Percentiles rank a stretch among this genome's conserved stretches.
Conservation (phyloP, 352 stramenopile species). For the Phytophthora palmivora region DNA sequence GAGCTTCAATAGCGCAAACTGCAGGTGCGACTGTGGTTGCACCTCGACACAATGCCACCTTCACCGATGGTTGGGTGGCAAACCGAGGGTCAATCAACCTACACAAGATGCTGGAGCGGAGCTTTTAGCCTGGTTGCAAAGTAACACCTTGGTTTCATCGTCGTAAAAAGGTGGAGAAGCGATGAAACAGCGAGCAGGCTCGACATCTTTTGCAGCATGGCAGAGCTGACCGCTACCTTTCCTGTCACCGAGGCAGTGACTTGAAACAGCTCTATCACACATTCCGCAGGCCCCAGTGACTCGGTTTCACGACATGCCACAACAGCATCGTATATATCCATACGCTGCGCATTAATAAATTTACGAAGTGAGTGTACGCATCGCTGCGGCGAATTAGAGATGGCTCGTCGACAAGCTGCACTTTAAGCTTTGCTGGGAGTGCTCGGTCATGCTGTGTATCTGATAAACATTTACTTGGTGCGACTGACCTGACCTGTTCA, state of each 20-base stretch:
- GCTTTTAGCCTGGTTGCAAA: slow-evolving; percentile 51
- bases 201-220: slow-evolving; percentile 25
- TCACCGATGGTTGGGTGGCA: slow-evolving; percentile 9
- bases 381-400: slow-evolving; percentile 26
- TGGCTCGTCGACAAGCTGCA: slow-evolving; percentile 40
- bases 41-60: slow-evolving; percentile 43
- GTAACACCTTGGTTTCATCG: slow-evolving; percentile 40
- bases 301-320: slow-evolving; percentile 29
- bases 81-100: slow-evolving; percentile 28
- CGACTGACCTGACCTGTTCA: slow-evolving; percentile 36
- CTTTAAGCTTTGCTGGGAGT: slow-evolving; percentile 27
- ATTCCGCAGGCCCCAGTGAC: slow-evolving; percentile 32
- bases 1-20: slow-evolving; percentile 43
- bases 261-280: slow-evolving; percentile 31
- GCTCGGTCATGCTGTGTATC: slow-evolving; percentile 33
- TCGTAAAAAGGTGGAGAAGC: slow-evolving; percentile 41
- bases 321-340: slow-evolving; percentile 33
- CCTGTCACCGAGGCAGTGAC: neutral
- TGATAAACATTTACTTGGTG: slow-evolving; percentile 43
- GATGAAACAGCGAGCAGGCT: slow-evolving; percentile 49
- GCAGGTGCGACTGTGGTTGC: slow-evolving; percentile 38
- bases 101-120: slow-evolving; percentile 48
- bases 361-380: slow-evolving; percentile 39
- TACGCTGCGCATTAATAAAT: slow-evolving; percentile 34
- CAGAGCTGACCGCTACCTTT: slow-evolving; percentile 33